Base-by-base conservation (phyloP, 73 alveolate genomes). In the Tetrahymena thermophila region DNA sequence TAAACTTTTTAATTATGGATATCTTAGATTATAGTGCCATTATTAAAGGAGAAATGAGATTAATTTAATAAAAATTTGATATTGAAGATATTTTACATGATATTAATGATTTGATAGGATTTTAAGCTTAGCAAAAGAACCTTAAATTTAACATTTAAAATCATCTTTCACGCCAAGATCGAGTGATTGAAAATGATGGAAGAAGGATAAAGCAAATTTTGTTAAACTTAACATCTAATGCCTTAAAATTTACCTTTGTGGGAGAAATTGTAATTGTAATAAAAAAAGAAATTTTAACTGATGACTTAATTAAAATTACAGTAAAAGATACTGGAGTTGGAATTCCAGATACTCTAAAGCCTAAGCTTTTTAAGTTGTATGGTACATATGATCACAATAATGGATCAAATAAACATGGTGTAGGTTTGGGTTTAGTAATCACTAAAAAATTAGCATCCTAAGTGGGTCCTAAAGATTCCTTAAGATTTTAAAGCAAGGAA, bases 221-320 rank as follows among this genome's bases (percentile, higher is more conserved):
- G 35, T 95, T 96, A 93, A 96, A 96, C 93, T 44, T 96, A 25
- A 57, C 96, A 13, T 96, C 98, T 44, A 96, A 96, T 96, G 96
- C 98, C 21, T 83, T 96, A 37, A 96, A 96, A 85, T 96, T 95
- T 85, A 96, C 98, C 17, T 95, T 95, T 37, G 93, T 93, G 35
- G 98, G 98, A 71, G 96, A 71, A 25, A 71, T 71, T 23, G 89
- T 71, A 25, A 71, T 71, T 3, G 31, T 25, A 5, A n/a, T 71
- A 0, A 31, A 71, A 71, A 71, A 71, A 71, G 89, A 71, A 71
- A 34, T 71, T 28, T 31, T 35, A 85, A 35, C 44, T 43, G 35
- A 93, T 93, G 95, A 93, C 1, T 38, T 42, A 85, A 43, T 71
- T 89, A 37, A 84, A 23, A 95, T 95, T 84, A 85, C 97, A n/a